Evolutionary conservation across 2,329 filamentous ascomycete genomes (phyloP).

Genomic region (Bipolaris gigantea): DNA sequence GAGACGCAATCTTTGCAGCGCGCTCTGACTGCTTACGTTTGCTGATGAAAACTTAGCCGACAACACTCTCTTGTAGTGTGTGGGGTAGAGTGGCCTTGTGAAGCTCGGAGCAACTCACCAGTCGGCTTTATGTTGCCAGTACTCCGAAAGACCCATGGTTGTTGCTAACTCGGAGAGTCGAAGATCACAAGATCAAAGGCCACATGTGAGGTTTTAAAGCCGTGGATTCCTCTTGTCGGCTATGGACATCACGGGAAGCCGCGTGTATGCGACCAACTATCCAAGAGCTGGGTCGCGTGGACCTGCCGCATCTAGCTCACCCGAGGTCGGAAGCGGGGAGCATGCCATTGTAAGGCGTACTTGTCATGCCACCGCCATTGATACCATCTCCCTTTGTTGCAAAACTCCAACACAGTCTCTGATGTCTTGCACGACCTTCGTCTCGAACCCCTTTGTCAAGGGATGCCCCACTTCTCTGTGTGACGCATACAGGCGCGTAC

Average conservation of each 20-base stretch:
- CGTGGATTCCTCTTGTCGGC: constrained; percentile 15
- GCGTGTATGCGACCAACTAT: constrained; percentile 12
- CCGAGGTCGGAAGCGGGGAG: constrained; percentile 14
- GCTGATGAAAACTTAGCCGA: constrained; percentile 52
- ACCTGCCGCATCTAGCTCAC: constrained; percentile 10
- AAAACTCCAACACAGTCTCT: not conserved
- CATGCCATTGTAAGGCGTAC: not conserved
- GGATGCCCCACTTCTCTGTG: not conserved
- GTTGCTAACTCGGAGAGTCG: not conserved
- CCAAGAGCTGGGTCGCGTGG: constrained; percentile 9
- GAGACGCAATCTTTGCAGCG: constrained; percentile 65
- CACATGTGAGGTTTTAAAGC: not conserved
- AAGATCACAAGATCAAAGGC: not conserved
- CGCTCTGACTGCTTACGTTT: constrained; percentile 79
- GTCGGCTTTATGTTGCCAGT: constrained; percentile 70
- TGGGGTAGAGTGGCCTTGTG: constrained; percentile 8
- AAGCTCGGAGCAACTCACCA: constrained; percentile 58
- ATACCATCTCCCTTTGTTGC: not conserved
- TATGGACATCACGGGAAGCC: constrained; percentile 16
- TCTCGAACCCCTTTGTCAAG: not conserved
- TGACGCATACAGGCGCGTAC: not conserved
- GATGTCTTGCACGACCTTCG: not conserved
- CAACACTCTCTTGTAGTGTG: not conserved
- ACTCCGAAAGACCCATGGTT: constrained; percentile 61
- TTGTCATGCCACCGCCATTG: not conserved